Base-by-base conservation (phyloP, 2,329 filamentous ascomycete species). In the Endocalyx cinctus region DNA sequence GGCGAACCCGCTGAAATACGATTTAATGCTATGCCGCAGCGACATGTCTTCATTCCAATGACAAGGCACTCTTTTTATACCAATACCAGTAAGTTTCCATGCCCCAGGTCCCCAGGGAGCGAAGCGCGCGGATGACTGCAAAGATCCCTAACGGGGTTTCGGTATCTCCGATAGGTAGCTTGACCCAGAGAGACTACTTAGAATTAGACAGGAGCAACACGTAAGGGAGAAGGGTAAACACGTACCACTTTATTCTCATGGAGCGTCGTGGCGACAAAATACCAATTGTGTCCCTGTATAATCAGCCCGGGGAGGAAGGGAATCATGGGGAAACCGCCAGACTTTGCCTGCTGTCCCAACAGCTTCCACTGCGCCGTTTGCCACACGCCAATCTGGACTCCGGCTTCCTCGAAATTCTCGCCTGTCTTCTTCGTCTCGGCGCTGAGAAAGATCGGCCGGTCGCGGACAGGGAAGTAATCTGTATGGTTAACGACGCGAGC, bases 351-450 rank as follows among this genome's bases (percentile, higher is more conserved):
- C 14, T 19, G n/a, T 13, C 5, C 6, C 10, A 29, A 12, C 12
- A 29, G 27, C 5, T 7, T 17, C 43, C 41, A 49, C 13, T 49
- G 46, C 11, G 45, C 47, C 8, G 37, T 39, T 29, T 46, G 43
- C 48, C 41, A 50, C 7, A 41, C 35, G 14, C 40, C 35, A 17
- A 50, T 27, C 26, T 45, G 39, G n/a, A 47, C n/a, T 11, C 39
- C 33, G 8, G 41, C 43, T 17, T 37, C 33, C 12, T 28, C 30
- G 17, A 30, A 34, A 16, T 33, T 31, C 22, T 42, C 45, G 28
- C 38, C 37, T 19, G 34, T 29, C 18, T 35, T 46, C 42, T 38
- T 45, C 37, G 42, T 45, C 47, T 41, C 39, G 25, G 44, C 38
- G 28, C 42, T 45, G 11, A 50, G 27, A 13, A 41, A 31, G 19